Evolutionary conservation across 108 stramenopile species (phyloP).

Genomic region (Stephanodiscus minutulus): DNA sequence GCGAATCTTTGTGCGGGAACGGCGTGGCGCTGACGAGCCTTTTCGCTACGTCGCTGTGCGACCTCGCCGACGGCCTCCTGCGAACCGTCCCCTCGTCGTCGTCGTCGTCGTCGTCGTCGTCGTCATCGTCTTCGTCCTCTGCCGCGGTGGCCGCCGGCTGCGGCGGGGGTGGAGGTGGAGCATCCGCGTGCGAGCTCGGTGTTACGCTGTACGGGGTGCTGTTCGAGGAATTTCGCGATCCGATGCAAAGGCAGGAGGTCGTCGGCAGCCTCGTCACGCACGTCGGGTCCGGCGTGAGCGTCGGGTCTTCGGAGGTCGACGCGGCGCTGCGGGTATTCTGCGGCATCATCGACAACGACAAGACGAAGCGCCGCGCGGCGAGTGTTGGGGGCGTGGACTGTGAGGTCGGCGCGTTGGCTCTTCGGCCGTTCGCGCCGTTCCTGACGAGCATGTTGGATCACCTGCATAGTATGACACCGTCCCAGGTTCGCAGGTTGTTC

Average conservation of each 20-base stretch:
- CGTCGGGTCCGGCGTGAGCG: constrained; percentile 43
- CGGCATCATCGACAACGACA: constrained; percentile 36
- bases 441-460: constrained; percentile 47
- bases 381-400: not conserved
- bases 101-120: constrained; percentile 9
- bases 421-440: constrained; percentile 49
- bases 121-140: not conserved
- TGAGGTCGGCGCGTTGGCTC: constrained; percentile 25
- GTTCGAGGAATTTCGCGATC: constrained; percentile 48
- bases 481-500: constrained; percentile 50
- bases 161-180: not conserved
- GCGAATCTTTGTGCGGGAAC: constrained; percentile 39
- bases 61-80: constrained; percentile 46
- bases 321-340: constrained; percentile 53
- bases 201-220: constrained; percentile 42
- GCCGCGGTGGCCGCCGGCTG: not conserved
- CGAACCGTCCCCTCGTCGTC: too few relatives aligned
- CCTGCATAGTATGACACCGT: constrained; percentile 43
- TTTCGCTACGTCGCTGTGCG: constrained; percentile 35
- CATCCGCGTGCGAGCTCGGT: constrained; percentile 35
- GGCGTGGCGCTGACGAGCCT: constrained; percentile 35
- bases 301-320: constrained; percentile 46
- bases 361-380: too few relatives aligned
- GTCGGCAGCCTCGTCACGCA: constrained; percentile 42
- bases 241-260: constrained; percentile 46